These are phyloP conservation scores for Ceriops zippeliana DNA, from an alignment of 345 rosid species.

Conservation along the genomic window DNA sequence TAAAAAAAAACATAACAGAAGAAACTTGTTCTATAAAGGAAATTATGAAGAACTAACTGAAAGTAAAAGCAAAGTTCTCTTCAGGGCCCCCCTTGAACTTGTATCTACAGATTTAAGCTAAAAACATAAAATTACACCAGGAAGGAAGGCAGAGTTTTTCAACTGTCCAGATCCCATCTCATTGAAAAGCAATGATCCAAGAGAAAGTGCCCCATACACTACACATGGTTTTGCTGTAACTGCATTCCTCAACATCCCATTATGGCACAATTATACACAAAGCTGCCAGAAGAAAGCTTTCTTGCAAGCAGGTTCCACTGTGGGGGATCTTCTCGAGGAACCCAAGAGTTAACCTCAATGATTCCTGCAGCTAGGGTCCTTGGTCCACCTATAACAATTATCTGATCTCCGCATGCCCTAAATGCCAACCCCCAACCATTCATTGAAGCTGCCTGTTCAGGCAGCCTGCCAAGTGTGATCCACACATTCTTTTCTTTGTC, in stretches of 20 bases:
- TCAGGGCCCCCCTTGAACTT: slow-evolving; percentile 11
- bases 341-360: slow-evolving; percentile 64
- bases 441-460: slow-evolving; percentile 44
- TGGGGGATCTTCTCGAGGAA: background rate
- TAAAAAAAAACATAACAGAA: slow-evolving; percentile 16
- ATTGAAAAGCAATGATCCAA: slow-evolving; percentile 11
- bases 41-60: slow-evolving; percentile 1
- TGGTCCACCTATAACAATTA: slow-evolving; percentile 56
- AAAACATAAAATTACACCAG: slow-evolving; percentile 20
- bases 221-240: slow-evolving; percentile 2
- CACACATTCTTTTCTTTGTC: slow-evolving; percentile 41
- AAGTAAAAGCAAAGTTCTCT: slow-evolving; percentile 5
- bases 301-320: slow-evolving; percentile 4
- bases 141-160: slow-evolving; percentile 26
- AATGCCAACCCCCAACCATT: slow-evolving; percentile 86
- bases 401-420: slow-evolving; percentile 54
- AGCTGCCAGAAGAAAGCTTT: background rate
- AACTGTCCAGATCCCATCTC: slow-evolving; percentile 15
- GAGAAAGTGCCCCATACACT: slow-evolving; percentile 7
- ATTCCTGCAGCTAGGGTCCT: slow-evolving; percentile 34
- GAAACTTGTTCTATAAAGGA: slow-evolving; percentile 8
- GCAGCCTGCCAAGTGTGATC: slow-evolving; percentile 48
- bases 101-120: slow-evolving; percentile 16
- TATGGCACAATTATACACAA: slow-evolving; percentile 13
- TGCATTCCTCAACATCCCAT: slow-evolving; percentile 4